Percentiles rank a stretch among this genome's conserved stretches.
These are phyloP conservation scores for Glonium stellatum DNA, from an alignment of 495 filamentous ascomycete species.

Conservation along the genomic window DNA sequence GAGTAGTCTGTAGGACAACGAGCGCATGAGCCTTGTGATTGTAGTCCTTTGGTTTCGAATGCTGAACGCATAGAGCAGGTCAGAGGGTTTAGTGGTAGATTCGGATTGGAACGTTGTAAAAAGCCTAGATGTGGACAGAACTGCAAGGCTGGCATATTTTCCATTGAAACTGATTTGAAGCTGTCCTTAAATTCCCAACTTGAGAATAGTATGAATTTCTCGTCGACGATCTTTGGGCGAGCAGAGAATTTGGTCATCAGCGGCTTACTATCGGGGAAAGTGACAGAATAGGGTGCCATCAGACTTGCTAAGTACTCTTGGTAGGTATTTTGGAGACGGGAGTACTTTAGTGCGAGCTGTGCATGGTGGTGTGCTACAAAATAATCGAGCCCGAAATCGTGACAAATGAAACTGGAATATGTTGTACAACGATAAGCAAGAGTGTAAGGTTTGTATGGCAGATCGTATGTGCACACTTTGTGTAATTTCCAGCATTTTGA, in stretches of 20 bases:
- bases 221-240: not conserved
- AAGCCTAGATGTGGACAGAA: too few species aligned
- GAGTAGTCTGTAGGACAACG: not conserved
- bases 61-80: too few species aligned
- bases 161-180: too few species aligned
- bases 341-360: not conserved
- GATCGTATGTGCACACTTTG: not conserved
- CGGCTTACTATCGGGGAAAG: not conserved
- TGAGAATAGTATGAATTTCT: not conserved
- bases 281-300: not conserved
- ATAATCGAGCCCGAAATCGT: not conserved
- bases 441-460: not conserved
- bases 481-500: not conserved
- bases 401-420: too few species aligned
- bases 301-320: not conserved
- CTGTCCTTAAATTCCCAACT: not conserved
- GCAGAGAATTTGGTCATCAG: not conserved
- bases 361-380: not conserved
- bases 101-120: too few species aligned
- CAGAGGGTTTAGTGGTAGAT: too few species aligned
- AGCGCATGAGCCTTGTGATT: not conserved
- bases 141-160: too few species aligned
- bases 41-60: not conserved
- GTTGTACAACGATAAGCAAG: too few species aligned
- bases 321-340: not conserved